phyloP scores from a whole-genome alignment of 768 basidiomycete species.

The Mycena floridula region DNA sequence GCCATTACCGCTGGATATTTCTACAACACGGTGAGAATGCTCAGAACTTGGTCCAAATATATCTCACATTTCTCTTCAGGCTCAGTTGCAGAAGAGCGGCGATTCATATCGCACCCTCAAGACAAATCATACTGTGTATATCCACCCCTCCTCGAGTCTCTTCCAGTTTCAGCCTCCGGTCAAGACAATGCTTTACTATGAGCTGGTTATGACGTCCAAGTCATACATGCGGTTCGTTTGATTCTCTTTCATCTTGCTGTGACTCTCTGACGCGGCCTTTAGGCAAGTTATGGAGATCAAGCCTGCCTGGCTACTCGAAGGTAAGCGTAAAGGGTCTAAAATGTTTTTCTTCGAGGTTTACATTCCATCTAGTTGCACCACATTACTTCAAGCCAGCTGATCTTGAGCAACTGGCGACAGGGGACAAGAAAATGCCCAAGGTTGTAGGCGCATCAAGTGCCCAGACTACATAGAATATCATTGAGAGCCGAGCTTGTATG shows the following conservation, averaged over 20 bases:
- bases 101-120: constrained; percentile 97
- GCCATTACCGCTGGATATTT: constrained; percentile 94
- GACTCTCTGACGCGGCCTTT: neutral
- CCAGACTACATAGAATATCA: neutral
- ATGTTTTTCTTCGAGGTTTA: constrained; percentile 5
- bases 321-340: constrained; percentile 31
- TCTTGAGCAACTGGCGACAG: constrained; percentile 69
- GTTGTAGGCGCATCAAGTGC: constrained; percentile 35
- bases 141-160: constrained; percentile 92
- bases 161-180: constrained; percentile 96
- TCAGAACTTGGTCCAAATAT: constrained; percentile 1
- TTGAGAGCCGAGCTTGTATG: too few species aligned
- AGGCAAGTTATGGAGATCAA: constrained; percentile 99
- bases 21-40: constrained; percentile 73
- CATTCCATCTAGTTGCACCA: constrained; percentile 64
- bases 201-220: constrained; percentile 95
- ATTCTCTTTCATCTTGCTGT: neutral
- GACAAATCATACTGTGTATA: constrained; percentile 92
- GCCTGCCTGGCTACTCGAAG: constrained; percentile 88
- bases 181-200: constrained; percentile 88
- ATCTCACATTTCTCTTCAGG: constrained; percentile 35
- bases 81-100: constrained; percentile 89
- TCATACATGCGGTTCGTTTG: constrained; percentile 78
- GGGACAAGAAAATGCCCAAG: constrained; percentile 96
- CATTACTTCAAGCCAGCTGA: constrained; percentile 93